phyloP scores from a whole-genome alignment of 2,329 filamentous ascomycete genomes.

The Colletotrichum sp. region DNA sequence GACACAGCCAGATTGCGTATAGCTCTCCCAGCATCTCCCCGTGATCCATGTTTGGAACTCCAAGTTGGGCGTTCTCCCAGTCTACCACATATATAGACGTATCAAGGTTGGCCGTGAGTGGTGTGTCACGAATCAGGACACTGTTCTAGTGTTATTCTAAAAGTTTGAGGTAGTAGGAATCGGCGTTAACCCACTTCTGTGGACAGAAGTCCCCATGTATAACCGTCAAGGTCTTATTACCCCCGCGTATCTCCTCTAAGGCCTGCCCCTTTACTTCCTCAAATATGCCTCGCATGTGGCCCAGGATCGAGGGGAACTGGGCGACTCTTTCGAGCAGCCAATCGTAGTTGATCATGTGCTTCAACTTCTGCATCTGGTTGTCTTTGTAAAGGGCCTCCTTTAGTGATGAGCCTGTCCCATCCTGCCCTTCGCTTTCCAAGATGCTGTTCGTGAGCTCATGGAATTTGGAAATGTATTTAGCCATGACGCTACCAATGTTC shows the following conservation, averaged over 20 bases:
- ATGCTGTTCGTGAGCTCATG: not conserved
- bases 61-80: not conserved
- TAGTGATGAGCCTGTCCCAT: not conserved
- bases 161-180: not conserved
- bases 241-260: not conserved
- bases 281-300: constrained; percentile 32
- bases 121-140: not conserved
- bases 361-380: not conserved
- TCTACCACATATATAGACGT: not conserved
- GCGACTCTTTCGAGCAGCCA: constrained; percentile 57
- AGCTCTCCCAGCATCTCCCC: not conserved
- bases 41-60: not conserved
- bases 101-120: not conserved
- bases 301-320: constrained; percentile 44
- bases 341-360: constrained; percentile 3
- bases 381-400: not conserved
- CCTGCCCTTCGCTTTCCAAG: not conserved
- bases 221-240: constrained; percentile 8
- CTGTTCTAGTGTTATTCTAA: not conserved
- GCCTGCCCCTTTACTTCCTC: not conserved
- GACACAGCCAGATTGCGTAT: not conserved
- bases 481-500: constrained; percentile 52
- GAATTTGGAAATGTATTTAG: not conserved
- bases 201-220: constrained; percentile 71
- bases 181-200: constrained; percentile 51